Percentiles rank a stretch among this genome's conserved stretches.
Evolutionary conservation across 2,329 filamentous ascomycete species (phyloP).

Genomic region (Sarocladium brachiariae): DNA sequence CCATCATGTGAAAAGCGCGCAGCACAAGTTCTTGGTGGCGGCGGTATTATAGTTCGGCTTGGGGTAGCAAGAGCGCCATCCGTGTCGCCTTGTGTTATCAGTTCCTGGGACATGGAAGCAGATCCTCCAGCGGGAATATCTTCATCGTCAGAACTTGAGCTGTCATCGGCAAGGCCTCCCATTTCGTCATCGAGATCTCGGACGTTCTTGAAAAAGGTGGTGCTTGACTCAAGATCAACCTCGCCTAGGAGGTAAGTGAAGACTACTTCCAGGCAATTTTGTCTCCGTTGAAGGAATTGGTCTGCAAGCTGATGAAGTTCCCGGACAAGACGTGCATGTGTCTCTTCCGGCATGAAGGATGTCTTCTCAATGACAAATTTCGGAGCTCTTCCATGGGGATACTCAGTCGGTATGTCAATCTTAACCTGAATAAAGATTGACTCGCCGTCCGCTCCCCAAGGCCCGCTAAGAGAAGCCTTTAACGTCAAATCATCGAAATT

Average conservation of each 20-base stretch:
- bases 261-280: constrained; percentile 56
- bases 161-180: constrained; percentile 60
- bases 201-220: constrained; percentile 56
- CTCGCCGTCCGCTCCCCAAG: constrained; percentile 52
- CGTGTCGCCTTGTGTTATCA: constrained; percentile 46
- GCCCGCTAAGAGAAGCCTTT: constrained; percentile 56
- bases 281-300: constrained; percentile 48
- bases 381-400: constrained; percentile 51
- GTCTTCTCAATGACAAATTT: constrained; percentile 56
- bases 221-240: constrained; percentile 52
- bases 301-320: constrained; percentile 51
- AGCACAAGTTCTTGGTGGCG: constrained; percentile 51
- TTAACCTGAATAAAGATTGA: constrained; percentile 56
- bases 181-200: constrained; percentile 54
- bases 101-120: constrained; percentile 55
- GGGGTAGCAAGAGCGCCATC: constrained; percentile 46
- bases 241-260: constrained; percentile 60
- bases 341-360: constrained; percentile 52
- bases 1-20: constrained; percentile 57
- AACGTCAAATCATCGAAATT: constrained; percentile 55
- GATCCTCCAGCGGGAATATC: constrained; percentile 46
- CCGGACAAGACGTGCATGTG: constrained; percentile 41
- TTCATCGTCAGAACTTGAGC: constrained; percentile 74
- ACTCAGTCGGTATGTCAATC: constrained; percentile 51
- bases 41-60: constrained; percentile 47